Evolutionary conservation across 2,329 filamentous ascomycete genomes (phyloP).

Genomic region (Nemania diffusa): DNA sequence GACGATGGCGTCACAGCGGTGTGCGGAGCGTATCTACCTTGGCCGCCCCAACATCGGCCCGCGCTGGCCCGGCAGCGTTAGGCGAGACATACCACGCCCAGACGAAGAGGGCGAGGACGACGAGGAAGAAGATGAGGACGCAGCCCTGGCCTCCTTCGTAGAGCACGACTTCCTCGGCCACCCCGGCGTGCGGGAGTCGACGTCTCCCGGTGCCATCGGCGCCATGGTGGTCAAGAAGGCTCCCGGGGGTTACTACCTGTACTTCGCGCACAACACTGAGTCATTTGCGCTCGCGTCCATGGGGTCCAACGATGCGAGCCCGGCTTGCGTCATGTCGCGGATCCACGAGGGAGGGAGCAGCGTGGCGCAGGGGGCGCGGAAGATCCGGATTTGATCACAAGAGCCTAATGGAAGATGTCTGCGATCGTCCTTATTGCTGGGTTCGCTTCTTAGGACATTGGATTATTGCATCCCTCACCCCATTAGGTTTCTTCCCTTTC

Average conservation of each 20-base stretch:
- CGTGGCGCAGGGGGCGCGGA: constrained; percentile 66
- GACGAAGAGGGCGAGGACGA: too few relatives aligned
- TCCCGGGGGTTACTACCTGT: constrained; percentile 78
- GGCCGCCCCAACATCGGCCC: too few relatives aligned
- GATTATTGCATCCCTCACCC: too few relatives aligned
- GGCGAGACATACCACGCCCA: too few relatives aligned
- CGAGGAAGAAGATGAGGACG: constrained; percentile 85
- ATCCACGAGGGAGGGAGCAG: constrained; percentile 61
- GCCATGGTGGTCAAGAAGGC: constrained; percentile 91
- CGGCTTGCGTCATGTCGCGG: constrained; percentile 89
- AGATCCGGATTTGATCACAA: constrained; percentile 50
- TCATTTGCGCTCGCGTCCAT: constrained; percentile 88
- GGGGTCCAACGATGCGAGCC: constrained; percentile 78
- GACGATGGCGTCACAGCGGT: constrained; percentile 87
- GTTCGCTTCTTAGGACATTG: too few relatives aligned
- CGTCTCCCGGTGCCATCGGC: constrained; percentile 88
- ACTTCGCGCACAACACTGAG: constrained; percentile 97
- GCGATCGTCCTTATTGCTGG: too few relatives aligned
- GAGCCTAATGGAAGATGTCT: too few relatives aligned
- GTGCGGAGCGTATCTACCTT: constrained; percentile 85
- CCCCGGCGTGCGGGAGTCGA: constrained; percentile 81
- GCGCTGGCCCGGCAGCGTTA: too few relatives aligned
- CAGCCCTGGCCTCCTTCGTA: constrained; percentile 79
- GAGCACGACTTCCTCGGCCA: constrained; percentile 92
- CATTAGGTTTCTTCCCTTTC: not conserved